These are phyloP conservation scores for Ogataea siamensis DNA, from an alignment of 805 yeast species.

Conservation along the genomic window DNA sequence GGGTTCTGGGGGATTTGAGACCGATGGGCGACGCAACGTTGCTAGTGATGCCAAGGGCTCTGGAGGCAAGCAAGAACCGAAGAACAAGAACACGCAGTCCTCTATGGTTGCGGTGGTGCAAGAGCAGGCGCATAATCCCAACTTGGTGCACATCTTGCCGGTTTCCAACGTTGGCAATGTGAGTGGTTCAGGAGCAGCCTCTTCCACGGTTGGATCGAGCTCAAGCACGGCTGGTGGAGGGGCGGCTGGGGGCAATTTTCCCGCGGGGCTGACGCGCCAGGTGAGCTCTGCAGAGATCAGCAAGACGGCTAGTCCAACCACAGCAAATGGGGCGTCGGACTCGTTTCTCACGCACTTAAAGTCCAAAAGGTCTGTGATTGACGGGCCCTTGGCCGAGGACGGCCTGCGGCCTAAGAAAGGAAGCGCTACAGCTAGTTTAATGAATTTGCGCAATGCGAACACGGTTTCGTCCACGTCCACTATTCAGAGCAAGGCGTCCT, in stretches of 20 bases:
- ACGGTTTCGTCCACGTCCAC: conserved; percentile 30
- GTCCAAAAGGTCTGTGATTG: conserved; percentile 23
- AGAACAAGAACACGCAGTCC: conserved; percentile 16
- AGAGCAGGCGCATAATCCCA: conserved; percentile 26
- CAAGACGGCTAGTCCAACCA: conserved; percentile 2
- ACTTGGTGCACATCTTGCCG: conserved; percentile 25
- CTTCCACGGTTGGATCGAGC: background rate
- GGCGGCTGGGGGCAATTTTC: background rate
- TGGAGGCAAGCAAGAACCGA: conserved; percentile 11
- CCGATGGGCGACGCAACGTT: conserved; percentile 10
- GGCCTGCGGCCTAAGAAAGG: conserved; percentile 17
- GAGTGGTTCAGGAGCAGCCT: background rate
- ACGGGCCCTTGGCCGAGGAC: conserved; percentile 11
- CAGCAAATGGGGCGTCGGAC: conserved; percentile 12
- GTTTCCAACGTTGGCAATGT: conserved; percentile 6
- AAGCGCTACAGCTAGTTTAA: conserved; percentile 24
- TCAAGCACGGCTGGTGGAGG: background rate
- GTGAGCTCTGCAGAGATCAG: conserved; percentile 7
- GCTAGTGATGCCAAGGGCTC: conserved; percentile 5
- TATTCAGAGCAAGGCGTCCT: conserved; percentile 48
- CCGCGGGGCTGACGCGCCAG: conserved; percentile 9
- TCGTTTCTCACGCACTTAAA: conserved; percentile 24
- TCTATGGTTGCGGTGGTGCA: conserved; percentile 30
- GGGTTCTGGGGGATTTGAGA: conserved; percentile 7
- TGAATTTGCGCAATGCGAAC: conserved; percentile 27